phyloP scores from a whole-genome alignment of 352 stramenopile species.

The Phytophthora pinifolia region DNA sequence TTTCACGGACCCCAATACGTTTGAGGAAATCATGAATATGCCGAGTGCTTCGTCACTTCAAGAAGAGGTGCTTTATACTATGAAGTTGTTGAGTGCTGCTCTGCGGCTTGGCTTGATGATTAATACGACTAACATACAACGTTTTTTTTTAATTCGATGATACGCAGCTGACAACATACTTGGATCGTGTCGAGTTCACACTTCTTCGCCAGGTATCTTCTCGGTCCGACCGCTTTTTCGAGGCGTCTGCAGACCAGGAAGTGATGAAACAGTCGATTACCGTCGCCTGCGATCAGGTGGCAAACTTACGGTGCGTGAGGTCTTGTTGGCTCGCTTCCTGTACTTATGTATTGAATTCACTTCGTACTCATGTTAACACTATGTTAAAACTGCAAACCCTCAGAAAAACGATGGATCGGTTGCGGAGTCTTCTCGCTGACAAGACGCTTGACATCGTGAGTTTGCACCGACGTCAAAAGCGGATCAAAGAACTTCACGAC shows the following conservation, averaged over 20 bases:
- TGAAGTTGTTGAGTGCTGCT: not conserved
- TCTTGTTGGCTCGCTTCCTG: not conserved
- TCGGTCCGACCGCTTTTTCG: slow-evolving; percentile 83
- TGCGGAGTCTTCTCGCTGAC: slow-evolving; percentile 77
- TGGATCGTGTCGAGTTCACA: slow-evolving; percentile 86
- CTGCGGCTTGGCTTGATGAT: not conserved
- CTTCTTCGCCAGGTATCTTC: slow-evolving; percentile 85
- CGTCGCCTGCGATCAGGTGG: slow-evolving; percentile 79
- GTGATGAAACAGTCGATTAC: slow-evolving; percentile 86
- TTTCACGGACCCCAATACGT: slow-evolving; percentile 70
- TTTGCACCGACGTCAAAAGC: slow-evolving; percentile 80
- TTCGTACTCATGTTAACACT: slow-evolving; percentile 4
- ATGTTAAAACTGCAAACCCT: not conserved
- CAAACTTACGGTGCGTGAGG: slow-evolving; percentile 58
- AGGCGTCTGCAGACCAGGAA: slow-evolving; percentile 81
- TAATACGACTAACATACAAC: slow-evolving; percentile 1
- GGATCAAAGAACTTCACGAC: slow-evolving; percentile 80
- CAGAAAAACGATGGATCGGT: slow-evolving; percentile 80
- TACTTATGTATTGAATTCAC: slow-evolving; percentile 1
- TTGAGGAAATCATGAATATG: slow-evolving; percentile 84
- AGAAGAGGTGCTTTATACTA: slow-evolving; percentile 48
- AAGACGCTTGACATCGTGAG: slow-evolving; percentile 88
- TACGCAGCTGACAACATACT: slow-evolving; percentile 65
- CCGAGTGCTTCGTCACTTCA: slow-evolving; percentile 52
- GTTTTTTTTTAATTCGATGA: slow-evolving; percentile 2